Conservation (phyloP, 1,284 basidiomycete species). For the Malassezia globosa region DNA sequence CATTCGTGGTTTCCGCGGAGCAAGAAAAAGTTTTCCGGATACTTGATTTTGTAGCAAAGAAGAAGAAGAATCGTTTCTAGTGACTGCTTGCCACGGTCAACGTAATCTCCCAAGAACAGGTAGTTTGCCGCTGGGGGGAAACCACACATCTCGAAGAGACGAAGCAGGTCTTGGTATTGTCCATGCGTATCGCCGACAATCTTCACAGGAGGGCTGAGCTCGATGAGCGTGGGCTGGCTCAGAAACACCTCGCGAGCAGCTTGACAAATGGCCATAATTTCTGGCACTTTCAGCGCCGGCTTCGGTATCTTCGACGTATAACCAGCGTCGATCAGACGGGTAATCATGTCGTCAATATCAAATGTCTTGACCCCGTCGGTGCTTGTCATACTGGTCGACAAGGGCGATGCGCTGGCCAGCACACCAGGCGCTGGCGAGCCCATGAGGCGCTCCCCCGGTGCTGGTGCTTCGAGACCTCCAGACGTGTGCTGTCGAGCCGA, state of each 20-base stretch:
- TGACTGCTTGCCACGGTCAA: constrained; percentile 95
- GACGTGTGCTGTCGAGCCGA: too few species aligned
- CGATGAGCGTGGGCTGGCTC: constrained; percentile 89
- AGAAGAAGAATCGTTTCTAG: constrained; percentile 93
- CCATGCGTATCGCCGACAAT: constrained; percentile 99
- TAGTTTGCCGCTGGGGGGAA: constrained; percentile 97
- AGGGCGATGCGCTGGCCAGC: constrained; percentile 9
- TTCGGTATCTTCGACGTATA: constrained; percentile 97
- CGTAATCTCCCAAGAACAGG: constrained; percentile 96
- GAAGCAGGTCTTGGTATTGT: constrained; percentile 94
- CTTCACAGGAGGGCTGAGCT: constrained; percentile 95
- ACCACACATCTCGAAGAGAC: constrained; percentile 98
- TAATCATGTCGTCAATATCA: constrained; percentile 98
- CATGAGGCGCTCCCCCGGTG: neutral
- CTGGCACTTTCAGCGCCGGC: constrained; percentile 87
- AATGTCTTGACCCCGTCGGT: constrained; percentile 51
- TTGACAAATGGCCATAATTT: constrained; percentile 87
- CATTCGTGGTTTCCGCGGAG: constrained; percentile 98
- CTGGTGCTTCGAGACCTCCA: too few species aligned
- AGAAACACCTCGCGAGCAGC: constrained; percentile 96
- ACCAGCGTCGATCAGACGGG: constrained; percentile 85
- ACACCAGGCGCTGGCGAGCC: constrained; percentile 13
- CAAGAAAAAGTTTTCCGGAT: constrained; percentile 98
- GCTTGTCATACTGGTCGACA: constrained; percentile 19
- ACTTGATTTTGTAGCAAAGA: constrained; percentile 92